Evolutionary conservation across 2,329 filamentous ascomycete genomes (phyloP), one percentile per base, ranked within the genome.

Genomic region (Colletotrichum sp.): DNA sequence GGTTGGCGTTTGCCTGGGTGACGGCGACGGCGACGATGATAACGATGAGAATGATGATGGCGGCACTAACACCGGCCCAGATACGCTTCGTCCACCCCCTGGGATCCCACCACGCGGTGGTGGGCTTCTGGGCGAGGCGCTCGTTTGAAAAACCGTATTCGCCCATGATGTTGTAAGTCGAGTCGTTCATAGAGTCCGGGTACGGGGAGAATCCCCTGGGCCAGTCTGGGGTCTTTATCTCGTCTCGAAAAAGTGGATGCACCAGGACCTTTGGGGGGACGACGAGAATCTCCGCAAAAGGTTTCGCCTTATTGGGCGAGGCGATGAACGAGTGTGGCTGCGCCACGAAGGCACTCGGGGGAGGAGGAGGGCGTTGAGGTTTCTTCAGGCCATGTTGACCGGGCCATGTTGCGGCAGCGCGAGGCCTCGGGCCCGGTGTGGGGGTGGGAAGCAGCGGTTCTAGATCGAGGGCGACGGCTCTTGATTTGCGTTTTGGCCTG

Each of bases 61-160:
- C 82, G 2, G 84, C 80, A 5, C 78, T 86, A 8, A 89, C 79
- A 39, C 86, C 82, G 27, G 86, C 80, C 88, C 89, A 92, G 13
- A 84, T 85, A 74, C 86, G 88, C 80, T 88, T 88, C 55, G 87
- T 83, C 91, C 91, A 93, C 63, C 85, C 85, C 66, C 85, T 85
- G 0, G 88, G 87, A 76, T 91, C 85, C 82, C 87, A 91, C 74
- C 71, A 76, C 28, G 71, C 57, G 32, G 44, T 52, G 44, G 44
- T 12, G 44, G 73, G 36, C 44, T 65, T 57, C 22, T 57, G 61
- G 28, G 25, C 44, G 55, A 48, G 64, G 65, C 30, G 34, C 27
- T 76, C 74, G 39, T 60, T 59, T 15, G 65, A 60, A n/a, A 65
- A 66, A 55, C 60, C 71, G 66, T 71, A 67, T 25, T 63, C 48